Percentiles rank a stretch among this genome's conserved stretches.
Conservation (phyloP, 768 basidiomycete genomes). For the Naganishia friedmannii region DNA sequence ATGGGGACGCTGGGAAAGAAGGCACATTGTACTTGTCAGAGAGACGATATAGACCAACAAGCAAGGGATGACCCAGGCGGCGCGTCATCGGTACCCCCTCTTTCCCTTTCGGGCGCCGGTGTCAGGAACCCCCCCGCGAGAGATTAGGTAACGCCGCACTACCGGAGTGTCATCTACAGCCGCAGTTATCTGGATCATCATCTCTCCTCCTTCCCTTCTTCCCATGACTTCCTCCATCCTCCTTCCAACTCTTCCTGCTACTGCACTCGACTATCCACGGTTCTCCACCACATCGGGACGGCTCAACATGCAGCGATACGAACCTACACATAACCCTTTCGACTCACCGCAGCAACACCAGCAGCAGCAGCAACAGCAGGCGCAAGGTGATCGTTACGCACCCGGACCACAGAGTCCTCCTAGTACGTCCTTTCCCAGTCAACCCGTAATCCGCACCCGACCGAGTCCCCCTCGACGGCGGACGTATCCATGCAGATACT, state of each 20-base stretch:
- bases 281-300: too few relatives aligned
- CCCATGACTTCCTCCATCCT: not conserved
- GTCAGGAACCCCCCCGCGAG: not conserved
- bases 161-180: not conserved
- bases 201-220: not conserved
- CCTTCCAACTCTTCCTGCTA: not conserved
- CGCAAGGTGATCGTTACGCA: conserved; percentile 32
- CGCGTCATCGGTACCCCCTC: not conserved
- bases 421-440: conserved; percentile 36
- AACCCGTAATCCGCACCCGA: too few relatives aligned
- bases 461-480: too few relatives aligned
- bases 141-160: not conserved
- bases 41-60: too few relatives aligned
- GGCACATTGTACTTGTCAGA: too few relatives aligned
- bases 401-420: conserved; percentile 41
- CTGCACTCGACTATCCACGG: too few relatives aligned
- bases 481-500: too few relatives aligned
- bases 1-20: too few relatives aligned
- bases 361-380: not conserved
- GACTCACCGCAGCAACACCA: not conserved
- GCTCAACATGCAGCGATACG: conserved; percentile 23
- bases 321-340: not conserved
- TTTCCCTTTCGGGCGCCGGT: not conserved
- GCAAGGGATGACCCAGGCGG: not conserved
- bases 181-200: not conserved